Evolutionary conservation across 768 basidiomycete genomes (phyloP).

Genomic region (Phaffia australis): DNA sequence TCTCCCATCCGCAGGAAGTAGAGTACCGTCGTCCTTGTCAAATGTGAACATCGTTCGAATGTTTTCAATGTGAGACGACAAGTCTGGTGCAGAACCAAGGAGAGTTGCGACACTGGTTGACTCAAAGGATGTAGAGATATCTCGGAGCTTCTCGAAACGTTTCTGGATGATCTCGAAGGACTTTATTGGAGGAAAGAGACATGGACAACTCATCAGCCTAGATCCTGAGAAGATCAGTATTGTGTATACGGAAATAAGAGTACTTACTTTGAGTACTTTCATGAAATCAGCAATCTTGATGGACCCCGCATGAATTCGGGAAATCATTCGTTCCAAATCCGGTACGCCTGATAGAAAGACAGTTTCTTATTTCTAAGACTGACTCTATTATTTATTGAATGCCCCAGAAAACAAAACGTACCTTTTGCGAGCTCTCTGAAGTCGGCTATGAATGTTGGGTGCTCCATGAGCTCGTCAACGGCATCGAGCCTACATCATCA

Average conservation of each 20-base stretch:
- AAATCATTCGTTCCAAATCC: conserved; percentile 73
- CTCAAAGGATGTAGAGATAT: conserved; percentile 60
- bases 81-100: conserved; percentile 68
- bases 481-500: conserved; percentile 64
- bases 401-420: not conserved
- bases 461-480: conserved; percentile 75
- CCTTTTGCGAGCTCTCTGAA: conserved; percentile 66
- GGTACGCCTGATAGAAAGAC: conserved; percentile 16
- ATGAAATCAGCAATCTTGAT: conserved; percentile 79
- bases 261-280: conserved; percentile 61
- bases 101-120: conserved; percentile 65
- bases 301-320: conserved; percentile 85
- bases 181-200: conserved; percentile 38
- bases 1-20: conserved; percentile 72
- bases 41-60: conserved; percentile 59
- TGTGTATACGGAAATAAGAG: not conserved
- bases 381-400: not conserved
- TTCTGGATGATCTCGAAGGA: conserved; percentile 63
- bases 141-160: conserved; percentile 53
- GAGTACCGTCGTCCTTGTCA: conserved; percentile 38
- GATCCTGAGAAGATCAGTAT: not conserved
- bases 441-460: conserved; percentile 61
- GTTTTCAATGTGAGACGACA: conserved; percentile 58
- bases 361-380: conserved; percentile 39
- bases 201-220: conserved; percentile 11